Evolutionary conservation across 148 eudicot species (phyloP).

Genomic region (Heliosperma pusillum): DNA sequence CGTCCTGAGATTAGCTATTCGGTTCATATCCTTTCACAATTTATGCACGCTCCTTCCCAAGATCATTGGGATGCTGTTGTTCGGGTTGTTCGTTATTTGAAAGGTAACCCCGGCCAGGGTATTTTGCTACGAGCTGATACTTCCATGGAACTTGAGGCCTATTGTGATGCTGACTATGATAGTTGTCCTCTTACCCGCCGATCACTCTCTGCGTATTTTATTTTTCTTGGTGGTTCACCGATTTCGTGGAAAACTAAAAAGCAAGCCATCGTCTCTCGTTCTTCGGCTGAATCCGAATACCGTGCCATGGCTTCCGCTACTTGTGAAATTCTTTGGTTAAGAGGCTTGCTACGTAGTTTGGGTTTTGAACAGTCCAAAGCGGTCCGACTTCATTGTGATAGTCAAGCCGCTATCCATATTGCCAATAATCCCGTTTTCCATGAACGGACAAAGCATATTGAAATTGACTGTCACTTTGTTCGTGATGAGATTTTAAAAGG

Average conservation of each 20-base stretch:
- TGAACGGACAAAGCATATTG: no score
- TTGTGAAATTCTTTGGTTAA: background rate
- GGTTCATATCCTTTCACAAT: background rate
- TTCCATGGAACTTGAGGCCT: background rate
- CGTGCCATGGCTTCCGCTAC: background rate
- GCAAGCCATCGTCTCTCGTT: background rate
- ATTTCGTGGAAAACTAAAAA: background rate
- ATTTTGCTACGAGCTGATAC: background rate
- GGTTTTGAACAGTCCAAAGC: background rate
- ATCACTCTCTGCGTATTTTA: background rate
- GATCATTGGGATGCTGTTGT: conserved; percentile 4
- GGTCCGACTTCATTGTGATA: no score
- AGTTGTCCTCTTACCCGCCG: background rate
- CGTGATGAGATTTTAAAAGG: no score
- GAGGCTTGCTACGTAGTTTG: background rate
- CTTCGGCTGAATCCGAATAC: background rate
- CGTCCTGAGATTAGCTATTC: background rate
- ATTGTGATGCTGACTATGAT: background rate
- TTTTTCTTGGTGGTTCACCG: background rate
- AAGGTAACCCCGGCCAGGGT: background rate
- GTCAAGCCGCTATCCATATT: no score
- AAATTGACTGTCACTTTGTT: no score
- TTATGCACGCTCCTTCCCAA: background rate
- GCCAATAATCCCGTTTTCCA: no score
- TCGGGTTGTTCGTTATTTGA: background rate